Base-by-base conservation (phyloP, 2,329 filamentous ascomycete species). In the Xylariaceae sp. region DNA sequence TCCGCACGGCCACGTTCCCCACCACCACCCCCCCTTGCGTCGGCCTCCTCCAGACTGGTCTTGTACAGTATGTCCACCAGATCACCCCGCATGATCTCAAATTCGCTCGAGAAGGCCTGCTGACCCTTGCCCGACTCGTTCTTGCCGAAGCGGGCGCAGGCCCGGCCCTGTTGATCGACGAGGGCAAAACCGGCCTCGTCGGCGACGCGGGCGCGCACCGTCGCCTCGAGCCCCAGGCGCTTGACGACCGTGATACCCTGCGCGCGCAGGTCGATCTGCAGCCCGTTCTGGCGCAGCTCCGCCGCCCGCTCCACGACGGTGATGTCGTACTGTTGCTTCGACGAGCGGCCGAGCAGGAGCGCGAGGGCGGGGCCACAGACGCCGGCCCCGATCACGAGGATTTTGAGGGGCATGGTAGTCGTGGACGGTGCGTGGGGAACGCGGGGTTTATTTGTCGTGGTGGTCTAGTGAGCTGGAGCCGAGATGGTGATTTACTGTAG, bases 61-160 rank as follows among this genome's bases (percentile, higher is more conserved):
- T 72, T 58, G 42, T 68, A 67, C 1, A 79, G 48, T 2, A 77
- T 55, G 9, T 56, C 51, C 3, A 65, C 63, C 12, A 80, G 46
- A 33, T 76, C 69, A 0, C 69, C 72, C 6, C 75, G 60, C 62
- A 80, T 70, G 31, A 80, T 70, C 55, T 80, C 75, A 38, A 63
- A 76, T 35, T 80, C 75, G 38, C 64, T 67, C 0, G 68, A 72
- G 17, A 75, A 51, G 7, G 53, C 55, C 45, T 71, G 66, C 19
- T 43, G 46, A 0, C 64, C 63, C 33, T 60, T 53, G 3, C 63
- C 65, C 0, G 63, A 52, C 31, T 57, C 55, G 42, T 64, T 63
- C 21, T 55, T 55, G 15, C 47, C 46, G 28, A 71, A 57, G 4
- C 50, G 53, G n/a, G 64, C 72, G 25, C 52, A 50, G 3, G 45